Evolutionary conservation across 1,284 basidiomycete species (phyloP), one percentile per base, ranked within the genome.

Genomic region (Pseudozyma thailandica): DNA sequence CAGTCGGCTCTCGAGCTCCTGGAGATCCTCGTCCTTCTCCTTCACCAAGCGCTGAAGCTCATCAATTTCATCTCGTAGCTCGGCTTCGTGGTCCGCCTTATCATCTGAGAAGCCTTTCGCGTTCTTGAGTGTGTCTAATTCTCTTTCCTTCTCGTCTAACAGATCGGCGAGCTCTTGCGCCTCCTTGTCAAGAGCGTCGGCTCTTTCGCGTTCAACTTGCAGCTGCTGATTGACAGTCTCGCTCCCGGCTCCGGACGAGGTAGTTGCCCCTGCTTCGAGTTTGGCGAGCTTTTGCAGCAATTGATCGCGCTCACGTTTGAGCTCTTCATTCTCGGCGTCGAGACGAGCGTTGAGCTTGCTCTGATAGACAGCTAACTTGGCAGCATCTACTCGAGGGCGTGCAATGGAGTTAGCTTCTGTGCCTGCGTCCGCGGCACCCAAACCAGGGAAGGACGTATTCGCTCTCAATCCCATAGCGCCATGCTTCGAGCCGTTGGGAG

Each of bases 301-400:
- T 30, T 53, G 49, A 33, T 72, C 70, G 4, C 70, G 57, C 43
- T 72, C 70, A 5, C 50, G 54, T 42, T 68, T 72, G 42, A 72
- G 64, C 50, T 68, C 60, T 10, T 63, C 64, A n/a, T 72, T 72
- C 53, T 72, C 70, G 15, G 70, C 64, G 31, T 72, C 70, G 16
- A 72, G 37, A n/a, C 64, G 55, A 0, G 64, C 64, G 26, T 72
- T 72, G 38, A 72, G 64, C 50, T 68, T 68, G 60, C 70, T 72
- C 23, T 72, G 70, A 31, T 72, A 72, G 15, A 72, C 37, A 1
- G 64, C 70, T 18, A 72, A 48, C 33, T 63, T 62, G 28, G 70
- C 64, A 25, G 70, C 55, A 45, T 72, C 70, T 28, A 72, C 60
- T 12, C 70, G 51, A 8, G 70, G 64, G 3, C 70, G 39, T 0